Evolutionary conservation across 2,329 filamentous ascomycete species (phyloP).

Genomic region (Cytospora chrysosperma): DNA sequence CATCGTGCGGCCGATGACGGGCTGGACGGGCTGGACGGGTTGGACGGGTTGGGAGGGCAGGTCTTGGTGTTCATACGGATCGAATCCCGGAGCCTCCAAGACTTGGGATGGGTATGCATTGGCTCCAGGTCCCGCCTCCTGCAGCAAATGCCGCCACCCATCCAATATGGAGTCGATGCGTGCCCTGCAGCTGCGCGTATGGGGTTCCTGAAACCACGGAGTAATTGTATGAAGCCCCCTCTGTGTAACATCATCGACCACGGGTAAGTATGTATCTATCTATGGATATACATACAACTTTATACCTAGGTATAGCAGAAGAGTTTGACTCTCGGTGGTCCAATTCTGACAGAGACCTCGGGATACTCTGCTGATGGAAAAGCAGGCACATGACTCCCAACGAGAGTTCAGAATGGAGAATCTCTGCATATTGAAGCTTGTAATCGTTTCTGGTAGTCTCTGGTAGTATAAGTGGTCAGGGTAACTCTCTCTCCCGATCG

Average conservation of each 20-base stretch:
- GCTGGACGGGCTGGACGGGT: not conserved
- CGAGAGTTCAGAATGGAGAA: not conserved
- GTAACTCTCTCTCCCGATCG: not conserved
- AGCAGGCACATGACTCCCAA: not conserved
- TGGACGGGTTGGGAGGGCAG: not conserved
- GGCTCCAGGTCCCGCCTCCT: conserved; percentile 19
- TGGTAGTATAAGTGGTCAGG: not conserved
- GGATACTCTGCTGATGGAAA: not conserved
- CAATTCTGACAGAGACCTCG: not conserved
- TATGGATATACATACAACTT: conserved; percentile 17
- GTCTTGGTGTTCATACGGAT: not conserved
- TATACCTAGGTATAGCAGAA: conserved; percentile 15
- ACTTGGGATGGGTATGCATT: conserved; percentile 6
- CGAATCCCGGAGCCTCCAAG: not conserved
- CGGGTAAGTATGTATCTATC: conserved; percentile 9
- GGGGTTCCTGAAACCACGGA: conserved; percentile 19
- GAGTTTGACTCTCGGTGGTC: not conserved
- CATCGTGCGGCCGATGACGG: not conserved
- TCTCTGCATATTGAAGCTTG: too few relatives aligned
- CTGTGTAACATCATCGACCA: conserved; percentile 23
- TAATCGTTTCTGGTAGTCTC: too few relatives aligned
- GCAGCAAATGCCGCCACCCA: conserved; percentile 23
- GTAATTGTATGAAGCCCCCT: not conserved
- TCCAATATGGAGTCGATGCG: conserved; percentile 15
- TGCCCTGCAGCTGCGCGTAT: conserved; percentile 21